Evolutionary conservation across 164 flowering plant genomes (phyloP).

Genomic region (Nymphaea colorata): DNA sequence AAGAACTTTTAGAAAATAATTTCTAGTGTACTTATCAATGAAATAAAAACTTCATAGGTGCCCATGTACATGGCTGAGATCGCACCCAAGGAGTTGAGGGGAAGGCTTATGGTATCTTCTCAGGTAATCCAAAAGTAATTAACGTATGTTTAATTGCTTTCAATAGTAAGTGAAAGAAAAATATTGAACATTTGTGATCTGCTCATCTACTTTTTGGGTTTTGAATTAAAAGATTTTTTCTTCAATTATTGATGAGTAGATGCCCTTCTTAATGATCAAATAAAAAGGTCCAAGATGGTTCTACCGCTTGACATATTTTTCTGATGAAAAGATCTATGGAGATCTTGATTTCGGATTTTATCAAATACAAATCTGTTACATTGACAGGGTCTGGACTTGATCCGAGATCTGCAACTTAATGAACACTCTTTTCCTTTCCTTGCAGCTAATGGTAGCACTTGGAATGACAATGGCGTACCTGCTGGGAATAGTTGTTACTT

Average conservation of each 20-base stretch:
- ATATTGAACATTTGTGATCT: not conserved
- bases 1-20: not conserved
- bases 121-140: conserved; percentile 31
- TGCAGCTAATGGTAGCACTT: conserved; percentile 62
- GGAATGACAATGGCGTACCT: conserved; percentile 53
- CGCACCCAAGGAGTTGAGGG: conserved; percentile 72
- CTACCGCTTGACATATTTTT: too few species aligned
- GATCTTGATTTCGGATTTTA: too few species aligned
- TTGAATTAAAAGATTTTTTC: too few species aligned
- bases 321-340: too few species aligned
- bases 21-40: not conserved
- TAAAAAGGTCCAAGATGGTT: too few species aligned
- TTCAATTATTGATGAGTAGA: too few species aligned
- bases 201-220: too few species aligned
- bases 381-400: too few species aligned
- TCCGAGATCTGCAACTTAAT: too few species aligned
- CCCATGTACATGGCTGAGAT: conserved; percentile 83
- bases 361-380: too few species aligned
- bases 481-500: conserved; percentile 46
- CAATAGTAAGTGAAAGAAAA: not conserved
- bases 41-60: conserved; percentile 23
- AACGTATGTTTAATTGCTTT: not conserved
- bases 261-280: too few species aligned
- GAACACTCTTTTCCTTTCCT: too few species aligned
- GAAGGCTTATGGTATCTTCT: conserved; percentile 64